Evolutionary conservation across 257 asterid genomes (phyloP), one percentile per base, ranked within the genome.

Genomic region (Echites panduratus): DNA sequence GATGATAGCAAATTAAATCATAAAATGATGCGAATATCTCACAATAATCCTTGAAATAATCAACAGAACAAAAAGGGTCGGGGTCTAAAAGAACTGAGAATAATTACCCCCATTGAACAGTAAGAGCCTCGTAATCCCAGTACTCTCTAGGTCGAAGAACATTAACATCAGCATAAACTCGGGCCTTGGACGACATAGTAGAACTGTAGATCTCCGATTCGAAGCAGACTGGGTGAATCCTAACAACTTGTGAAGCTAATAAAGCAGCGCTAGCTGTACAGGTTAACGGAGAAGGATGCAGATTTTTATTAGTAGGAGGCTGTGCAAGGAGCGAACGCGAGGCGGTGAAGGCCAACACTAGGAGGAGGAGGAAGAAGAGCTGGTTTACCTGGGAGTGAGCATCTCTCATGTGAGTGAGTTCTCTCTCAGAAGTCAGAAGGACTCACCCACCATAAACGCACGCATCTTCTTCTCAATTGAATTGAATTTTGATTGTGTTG

Each of bases 101-200:
- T 45, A 19, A n/a, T 82, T 85, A 89, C 92, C 95, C 90, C 95
- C 92, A 89, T 73, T 82, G 90, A 52, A 87, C 90, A 73, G 87
- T 77, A 79, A 89, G 92, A 73, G 84, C 82, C 52, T 89, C 92
- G 75, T 89, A 89, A 75, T 89, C 90, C 89, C 92, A 87, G 72
- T 89, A 89, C 52, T 87, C 95, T 69, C 76, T 86, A 57, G 90
- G 90, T 7, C 90, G 92, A 63, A 80, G 74, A 73, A 84, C 82
- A 72, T 89, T 89, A 68, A 87, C 87, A 73, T 89, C 96, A 13
- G 90, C 74, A 71, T 89, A 87, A 57, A 89, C 96, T 78, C 88
- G 84, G 38, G 95, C 87, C 73, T 82, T 81, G 67, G 95, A 89
- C 71, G 95, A 89, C 89, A 88, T 91, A 77, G 47, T 56, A 26